A percentile compares a stretch with the other conserved stretches of the same genome.
These are phyloP conservation scores for Penicillium hesseltinei DNA, from an alignment of 2,329 filamentous ascomycete species.

Conservation along the genomic window DNA sequence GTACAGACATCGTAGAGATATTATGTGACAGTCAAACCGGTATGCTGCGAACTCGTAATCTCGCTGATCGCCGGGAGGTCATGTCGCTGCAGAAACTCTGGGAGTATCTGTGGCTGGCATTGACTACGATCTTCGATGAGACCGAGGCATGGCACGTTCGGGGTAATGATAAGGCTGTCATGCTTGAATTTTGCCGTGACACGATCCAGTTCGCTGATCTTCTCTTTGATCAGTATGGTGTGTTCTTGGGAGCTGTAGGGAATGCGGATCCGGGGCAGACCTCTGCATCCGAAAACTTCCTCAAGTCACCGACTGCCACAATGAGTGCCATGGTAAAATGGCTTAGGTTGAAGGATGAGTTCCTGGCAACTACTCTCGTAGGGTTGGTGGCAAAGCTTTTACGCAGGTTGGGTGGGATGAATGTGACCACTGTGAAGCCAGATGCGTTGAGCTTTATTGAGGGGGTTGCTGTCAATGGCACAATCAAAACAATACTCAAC, in stretches of 20 bases:
- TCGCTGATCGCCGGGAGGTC: constrained; percentile 60
- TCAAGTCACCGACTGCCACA: constrained; percentile 63
- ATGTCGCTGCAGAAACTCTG: constrained; percentile 73
- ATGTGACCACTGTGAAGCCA: constrained; percentile 64
- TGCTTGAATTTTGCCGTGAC: constrained; percentile 92
- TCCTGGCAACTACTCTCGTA: constrained; percentile 78
- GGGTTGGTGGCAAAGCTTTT: constrained; percentile 82
- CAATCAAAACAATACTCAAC: constrained; percentile 74
- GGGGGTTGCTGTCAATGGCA: constrained; percentile 52
- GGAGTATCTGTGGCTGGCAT: constrained; percentile 76
- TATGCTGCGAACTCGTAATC: constrained; percentile 56
- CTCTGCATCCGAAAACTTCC: constrained; percentile 52
- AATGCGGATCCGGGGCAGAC: constrained; percentile 43
- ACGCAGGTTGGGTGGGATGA: constrained; percentile 72
- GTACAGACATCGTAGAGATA: constrained; percentile 61
- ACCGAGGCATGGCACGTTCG: constrained; percentile 78
- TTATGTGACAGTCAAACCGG: constrained; percentile 64
- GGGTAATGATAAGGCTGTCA: constrained; percentile 67
- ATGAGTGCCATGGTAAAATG: constrained; percentile 75
- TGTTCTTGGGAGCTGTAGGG: constrained; percentile 71
- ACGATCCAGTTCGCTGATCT: constrained; percentile 90
- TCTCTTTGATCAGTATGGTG: constrained; percentile 78
- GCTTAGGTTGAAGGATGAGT: constrained; percentile 84
- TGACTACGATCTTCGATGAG: constrained; percentile 76
- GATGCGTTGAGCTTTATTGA: constrained; percentile 64